Evolutionary conservation across 2,329 filamentous ascomycete species (phyloP), one percentile per base, ranked within the genome.

Genomic region (Hypomyces rosellus): DNA sequence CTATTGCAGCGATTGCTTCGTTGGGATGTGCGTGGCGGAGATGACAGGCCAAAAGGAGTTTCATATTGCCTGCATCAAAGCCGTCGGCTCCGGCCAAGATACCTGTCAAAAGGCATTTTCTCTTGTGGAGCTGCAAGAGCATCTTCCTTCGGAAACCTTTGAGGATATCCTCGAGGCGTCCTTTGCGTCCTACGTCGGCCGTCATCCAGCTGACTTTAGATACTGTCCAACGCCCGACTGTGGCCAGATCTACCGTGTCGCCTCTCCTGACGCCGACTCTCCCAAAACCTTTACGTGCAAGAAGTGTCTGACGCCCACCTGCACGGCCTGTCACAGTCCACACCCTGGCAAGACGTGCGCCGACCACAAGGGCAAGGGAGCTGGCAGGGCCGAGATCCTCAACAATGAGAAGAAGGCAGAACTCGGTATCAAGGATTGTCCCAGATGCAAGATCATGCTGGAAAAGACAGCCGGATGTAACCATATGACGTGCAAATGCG

Each of bases 401-500:
- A 49, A 60, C 12, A 58, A 58, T 30, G 6, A 30, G 50, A 50
- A 57, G 0, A 73, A 72, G 59, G 51, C 60, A 34, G 51, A 64
- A 22, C 51, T 69, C 1, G 69, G 68, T 0, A 66, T 72, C 12
- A 68, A 71, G 45, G 60, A 69, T 40, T 77, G 74, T 36, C 72
- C 69, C 0, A 57, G 55, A 13, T 75, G 74, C 53, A 59, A 56
- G 14, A 67, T 65, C 2, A 47, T 64, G 2, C 67, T 76, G 2
- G 66, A 74, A 53, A 76, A 76, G 62, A 58, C 49, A 0, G 60
- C 61, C 0, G 75, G 74, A 0, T 78, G 75, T 53, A 69, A 76
- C 53, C 73, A 77, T 55, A 72, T 78, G 52, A 56, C 52, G 0
- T 78, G 76, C 51, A 38, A 25, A 0, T 78, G 75, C 50, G 53